Evolutionary conservation across 2,329 filamentous ascomycete species (phyloP).

Genomic region (Trichoderma breve): DNA sequence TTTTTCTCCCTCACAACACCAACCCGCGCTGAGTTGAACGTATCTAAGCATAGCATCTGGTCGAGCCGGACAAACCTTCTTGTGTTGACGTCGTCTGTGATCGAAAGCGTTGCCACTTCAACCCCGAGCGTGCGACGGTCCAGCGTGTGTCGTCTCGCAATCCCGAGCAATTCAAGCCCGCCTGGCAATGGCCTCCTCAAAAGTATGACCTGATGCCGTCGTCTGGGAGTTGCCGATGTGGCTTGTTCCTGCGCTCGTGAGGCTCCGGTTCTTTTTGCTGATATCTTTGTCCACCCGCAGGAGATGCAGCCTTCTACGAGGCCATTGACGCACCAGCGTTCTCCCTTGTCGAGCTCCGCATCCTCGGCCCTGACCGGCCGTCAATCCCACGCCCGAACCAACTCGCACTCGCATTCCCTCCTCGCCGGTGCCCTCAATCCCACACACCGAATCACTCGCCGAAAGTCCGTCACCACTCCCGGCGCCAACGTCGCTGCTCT

Average conservation of each 20-base stretch:
- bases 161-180: constrained; percentile 36
- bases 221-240: constrained; percentile 28
- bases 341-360: constrained; percentile 56
- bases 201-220: constrained; percentile 45
- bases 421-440: constrained; percentile 74
- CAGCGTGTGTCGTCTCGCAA: constrained; percentile 34
- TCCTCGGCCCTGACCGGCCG: constrained; percentile 59
- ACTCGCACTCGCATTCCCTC: constrained; percentile 80
- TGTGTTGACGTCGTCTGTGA: constrained; percentile 7
- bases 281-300: constrained; percentile 40
- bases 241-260: constrained; percentile 33
- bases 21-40: constrained; percentile 21
- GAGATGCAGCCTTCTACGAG: constrained; percentile 65
- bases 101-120: constrained; percentile 21
- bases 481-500: constrained; percentile 72
- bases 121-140: constrained; percentile 32
- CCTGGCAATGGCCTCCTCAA: constrained; percentile 60
- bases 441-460: constrained; percentile 81
- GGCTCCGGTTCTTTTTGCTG: constrained; percentile 35
- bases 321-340: constrained; percentile 63
- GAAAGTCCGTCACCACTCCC: constrained; percentile 86
- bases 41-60: neutral
- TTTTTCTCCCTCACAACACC: constrained; percentile 17
- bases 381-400: constrained; percentile 67
- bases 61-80: neutral